phyloP scores from a whole-genome alignment of 139 green algal genomes.

The Chlorella ohadii region DNA sequence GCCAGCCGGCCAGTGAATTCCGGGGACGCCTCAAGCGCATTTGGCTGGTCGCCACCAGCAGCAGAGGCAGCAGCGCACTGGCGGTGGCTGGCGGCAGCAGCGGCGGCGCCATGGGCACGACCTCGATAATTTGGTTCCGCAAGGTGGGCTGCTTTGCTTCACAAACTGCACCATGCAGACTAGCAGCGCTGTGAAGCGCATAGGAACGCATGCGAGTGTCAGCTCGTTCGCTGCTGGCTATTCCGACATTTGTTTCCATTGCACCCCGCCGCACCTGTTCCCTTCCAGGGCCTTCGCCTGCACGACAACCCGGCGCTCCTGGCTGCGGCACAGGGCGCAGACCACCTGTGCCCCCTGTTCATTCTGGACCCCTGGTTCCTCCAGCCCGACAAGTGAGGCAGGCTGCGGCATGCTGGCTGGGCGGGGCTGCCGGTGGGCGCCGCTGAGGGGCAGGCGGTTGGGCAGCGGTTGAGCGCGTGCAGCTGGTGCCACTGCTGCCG shows the following conservation, averaged over 20 bases:
- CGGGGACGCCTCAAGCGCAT: no score
- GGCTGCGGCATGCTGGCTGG: background rate
- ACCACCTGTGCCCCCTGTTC: constrained; percentile 85
- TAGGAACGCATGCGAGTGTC: background rate
- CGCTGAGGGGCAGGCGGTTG: background rate
- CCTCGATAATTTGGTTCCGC: constrained; percentile 25
- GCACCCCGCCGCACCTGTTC: background rate
- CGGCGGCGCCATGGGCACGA: constrained; percentile 16
- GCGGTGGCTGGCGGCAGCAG: no score
- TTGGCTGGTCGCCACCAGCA: background rate
- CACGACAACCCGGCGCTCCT: constrained; percentile 93
- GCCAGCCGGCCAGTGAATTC: no score
- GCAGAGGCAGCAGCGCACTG: background rate
- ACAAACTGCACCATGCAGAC: background rate
- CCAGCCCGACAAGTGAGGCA: constrained; percentile 47
- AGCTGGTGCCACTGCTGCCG: background rate
- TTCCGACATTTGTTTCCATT: no score
- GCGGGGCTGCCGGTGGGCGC: background rate
- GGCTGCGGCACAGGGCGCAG: constrained; percentile 58
- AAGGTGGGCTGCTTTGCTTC: background rate
- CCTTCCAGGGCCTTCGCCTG: constrained; percentile 75
- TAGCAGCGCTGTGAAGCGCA: background rate
- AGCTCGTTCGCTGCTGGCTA: background rate
- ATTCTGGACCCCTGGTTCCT: constrained; percentile 85
- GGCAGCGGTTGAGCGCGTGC: background rate